Conservation (phyloP, 2,329 filamentous ascomycete genomes). For the Hypoxylon sp. region DNA sequence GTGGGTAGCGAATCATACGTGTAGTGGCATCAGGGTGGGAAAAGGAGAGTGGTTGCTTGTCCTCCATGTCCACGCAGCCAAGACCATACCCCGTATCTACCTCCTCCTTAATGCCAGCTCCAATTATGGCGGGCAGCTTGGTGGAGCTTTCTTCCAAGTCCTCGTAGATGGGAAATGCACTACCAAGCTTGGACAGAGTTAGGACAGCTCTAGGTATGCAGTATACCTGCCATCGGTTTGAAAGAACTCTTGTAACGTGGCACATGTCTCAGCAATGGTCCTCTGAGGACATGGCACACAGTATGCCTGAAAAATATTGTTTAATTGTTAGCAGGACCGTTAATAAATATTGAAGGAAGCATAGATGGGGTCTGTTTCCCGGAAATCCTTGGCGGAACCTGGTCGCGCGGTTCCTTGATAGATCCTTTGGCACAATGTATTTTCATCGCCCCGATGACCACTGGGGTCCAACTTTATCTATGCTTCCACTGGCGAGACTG, state of each 20-base stretch:
- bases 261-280: background rate
- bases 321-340: too few relatives aligned
- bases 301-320: slow-evolving; percentile 6
- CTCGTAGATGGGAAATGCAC: too few relatives aligned
- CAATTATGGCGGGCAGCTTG: slow-evolving; percentile 6
- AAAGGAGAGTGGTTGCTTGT: too few relatives aligned
- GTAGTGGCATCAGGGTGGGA: too few relatives aligned
- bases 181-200: slow-evolving; percentile 9
- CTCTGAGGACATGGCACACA: slow-evolving; percentile 13
- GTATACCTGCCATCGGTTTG: background rate
- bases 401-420: slow-evolving; percentile 2
- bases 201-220: too few relatives aligned
- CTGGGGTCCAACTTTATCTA: slow-evolving; percentile 14
- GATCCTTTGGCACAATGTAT: slow-evolving; percentile 19
- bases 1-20: too few relatives aligned
- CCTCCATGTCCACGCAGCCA: too few relatives aligned
- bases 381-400: background rate
- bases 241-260: slow-evolving; percentile 10
- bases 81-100: slow-evolving; percentile 13
- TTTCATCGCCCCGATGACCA: slow-evolving; percentile 5
- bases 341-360: too few relatives aligned
- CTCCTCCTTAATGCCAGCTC: slow-evolving; percentile 16
- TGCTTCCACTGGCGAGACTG: slow-evolving; percentile 8
- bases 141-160: slow-evolving; percentile 9
- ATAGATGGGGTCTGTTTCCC: too few relatives aligned